Conservation (phyloP, 169 alveolate species). For the Haemoproteus tartakovskyi region DNA sequence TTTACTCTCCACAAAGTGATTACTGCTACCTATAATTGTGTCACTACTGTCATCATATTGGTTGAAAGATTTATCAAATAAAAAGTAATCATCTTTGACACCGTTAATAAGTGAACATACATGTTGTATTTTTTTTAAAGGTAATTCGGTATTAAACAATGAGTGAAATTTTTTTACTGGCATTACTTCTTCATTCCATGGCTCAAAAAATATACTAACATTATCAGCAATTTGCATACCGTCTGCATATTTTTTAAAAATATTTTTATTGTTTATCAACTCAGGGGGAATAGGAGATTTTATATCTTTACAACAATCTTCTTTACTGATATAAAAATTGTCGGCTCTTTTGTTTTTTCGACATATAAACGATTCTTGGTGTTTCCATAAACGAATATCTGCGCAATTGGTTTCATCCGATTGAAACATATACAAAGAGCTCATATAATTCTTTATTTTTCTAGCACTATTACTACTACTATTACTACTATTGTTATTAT, state of each 20-base stretch:
- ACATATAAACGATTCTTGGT: constrained; percentile 15
- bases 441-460: constrained; percentile 1
- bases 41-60: not conserved
- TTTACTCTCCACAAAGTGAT: not conserved
- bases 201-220: constrained; percentile 44
- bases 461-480: not conserved
- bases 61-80: not conserved
- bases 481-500: not conserved
- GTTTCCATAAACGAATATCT: constrained; percentile 30
- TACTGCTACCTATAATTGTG: not conserved
- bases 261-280: constrained; percentile 34
- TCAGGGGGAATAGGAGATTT: constrained; percentile 27
- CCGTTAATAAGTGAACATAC: constrained; percentile 5
- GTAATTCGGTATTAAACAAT: not conserved
- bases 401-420: constrained; percentile 23
- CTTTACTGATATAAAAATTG: constrained; percentile 11
- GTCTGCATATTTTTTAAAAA: constrained; percentile 28
- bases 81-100: constrained; percentile 1
- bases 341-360: constrained; percentile 11
- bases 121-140: constrained; percentile 3
- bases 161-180: constrained; percentile 16
- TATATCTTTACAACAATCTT: not conserved
- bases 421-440: constrained; percentile 11
- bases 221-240: constrained; percentile 44
- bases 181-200: constrained; percentile 44